Base-by-base conservation (phyloP, 73 alveolate genomes). In the Paramecium tetraurelia region DNA sequence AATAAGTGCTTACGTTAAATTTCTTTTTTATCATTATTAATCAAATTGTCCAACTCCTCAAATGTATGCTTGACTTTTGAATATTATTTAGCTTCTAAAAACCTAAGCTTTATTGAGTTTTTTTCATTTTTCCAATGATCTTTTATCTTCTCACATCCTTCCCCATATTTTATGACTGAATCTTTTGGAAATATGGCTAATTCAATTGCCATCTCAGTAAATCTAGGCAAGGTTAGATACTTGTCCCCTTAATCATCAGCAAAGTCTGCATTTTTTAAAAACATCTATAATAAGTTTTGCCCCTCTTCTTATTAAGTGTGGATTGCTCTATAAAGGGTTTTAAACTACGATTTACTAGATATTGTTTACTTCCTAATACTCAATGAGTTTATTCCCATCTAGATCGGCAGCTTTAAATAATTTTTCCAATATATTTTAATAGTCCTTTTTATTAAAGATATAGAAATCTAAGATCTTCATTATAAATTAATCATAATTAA, bases 341-440 rank as follows among this genome's bases (percentile, higher is more conserved):
- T 80, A 48, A 80, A 80, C 90, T 80, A 24, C 0, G 7, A 3
- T 33, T 33, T 43, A 20, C 12, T n/a, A 10, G 9, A 12, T 9
- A 43, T 35, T 24, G 0, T 20, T 14, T 80, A 80, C 90, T 24
- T 80, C 90, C 18, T 59, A 16, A 48, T 80, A 80, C 24, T 80
- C 90, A 3, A 80, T 80, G 2, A 80, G 57, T 20, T 80, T 80
- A 35, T 80, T 80, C 20, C 90, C 90, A 80, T 80, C 90, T 80
- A 80, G 24, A 80, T 80, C 90, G 2, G 90, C 90, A 43, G 90
- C 90, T 20, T 44, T 31, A 9, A 80, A 80, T 22, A 80, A 2
- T 4, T 21, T 80, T 41, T 80, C 75, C 14, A 80, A 35, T 24
- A 80, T 48, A 0, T 7, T 44, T 41, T 80, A 41, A 22, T 80